A percentile compares a stretch with the other conserved stretches of the same genome.
Evolutionary conservation across 257 asterid genomes (phyloP).

Genomic region (Solanum infundibuliforme): DNA sequence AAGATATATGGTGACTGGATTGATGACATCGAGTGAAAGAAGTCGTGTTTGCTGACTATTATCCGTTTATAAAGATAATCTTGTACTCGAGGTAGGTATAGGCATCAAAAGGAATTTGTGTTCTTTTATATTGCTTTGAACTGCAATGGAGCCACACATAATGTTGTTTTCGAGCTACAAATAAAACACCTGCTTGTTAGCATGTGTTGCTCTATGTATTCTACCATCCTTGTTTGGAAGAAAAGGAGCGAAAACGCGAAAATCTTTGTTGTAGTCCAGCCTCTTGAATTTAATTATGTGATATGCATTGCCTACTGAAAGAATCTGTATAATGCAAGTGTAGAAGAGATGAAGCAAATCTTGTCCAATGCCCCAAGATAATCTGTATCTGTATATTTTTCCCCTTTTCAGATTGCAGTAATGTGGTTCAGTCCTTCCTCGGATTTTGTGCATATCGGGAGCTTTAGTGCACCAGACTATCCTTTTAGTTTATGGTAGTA

Average conservation of each 20-base stretch:
- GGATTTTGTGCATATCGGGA: background rate
- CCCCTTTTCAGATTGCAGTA: background rate
- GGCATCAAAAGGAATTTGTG: background rate
- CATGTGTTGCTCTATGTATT: background rate
- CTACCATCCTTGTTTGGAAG: background rate
- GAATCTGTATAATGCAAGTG: background rate
- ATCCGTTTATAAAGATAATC: background rate
- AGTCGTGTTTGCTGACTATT: background rate
- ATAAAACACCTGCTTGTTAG: background rate
- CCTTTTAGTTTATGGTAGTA: background rate
- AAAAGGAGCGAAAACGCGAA: background rate
- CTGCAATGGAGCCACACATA: background rate
- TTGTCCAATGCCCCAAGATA: background rate
- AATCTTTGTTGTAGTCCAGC: background rate
- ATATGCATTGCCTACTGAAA: background rate
- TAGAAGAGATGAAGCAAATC: background rate
- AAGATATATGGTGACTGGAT: slow-evolving; percentile 20
- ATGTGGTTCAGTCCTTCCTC: background rate
- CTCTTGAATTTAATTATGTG: background rate
- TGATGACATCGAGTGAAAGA: slow-evolving; percentile 7
- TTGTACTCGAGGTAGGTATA: background rate
- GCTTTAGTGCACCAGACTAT: no score
- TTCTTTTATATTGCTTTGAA: background rate
- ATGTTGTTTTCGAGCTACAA: background rate
- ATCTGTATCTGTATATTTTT: background rate